Percentiles rank a stretch among this genome's conserved stretches.
phyloP scores from a whole-genome alignment of 2,329 filamentous ascomycete species.

The Ophiostoma sp. region DNA sequence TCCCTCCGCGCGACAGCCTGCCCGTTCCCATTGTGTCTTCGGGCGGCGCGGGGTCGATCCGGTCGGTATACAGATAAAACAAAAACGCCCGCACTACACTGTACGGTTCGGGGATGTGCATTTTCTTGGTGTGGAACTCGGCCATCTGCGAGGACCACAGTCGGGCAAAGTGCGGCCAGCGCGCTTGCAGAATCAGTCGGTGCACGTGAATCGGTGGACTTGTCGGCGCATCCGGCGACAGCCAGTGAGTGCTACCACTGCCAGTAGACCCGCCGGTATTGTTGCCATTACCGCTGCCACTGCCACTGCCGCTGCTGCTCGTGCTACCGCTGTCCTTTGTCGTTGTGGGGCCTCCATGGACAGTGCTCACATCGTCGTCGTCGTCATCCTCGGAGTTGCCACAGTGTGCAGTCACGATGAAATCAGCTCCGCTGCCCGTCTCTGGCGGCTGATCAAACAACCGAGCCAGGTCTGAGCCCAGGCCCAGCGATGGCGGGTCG shows the following conservation, averaged over 20 bases:
- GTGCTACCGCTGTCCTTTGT: not conserved
- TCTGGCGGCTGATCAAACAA: constrained; percentile 86
- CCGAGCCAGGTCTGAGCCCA: constrained; percentile 78
- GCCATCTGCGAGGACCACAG: constrained; percentile 93
- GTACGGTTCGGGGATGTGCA: constrained; percentile 97
- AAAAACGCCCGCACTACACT: constrained; percentile 90
- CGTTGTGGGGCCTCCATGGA: not conserved
- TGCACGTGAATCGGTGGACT: constrained; percentile 90
- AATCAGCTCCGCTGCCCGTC: constrained; percentile 80
- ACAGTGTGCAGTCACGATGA: constrained; percentile 81
- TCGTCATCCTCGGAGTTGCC: constrained; percentile 52
- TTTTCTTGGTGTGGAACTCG: constrained; percentile 92
- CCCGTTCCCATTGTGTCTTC: constrained; percentile 28
- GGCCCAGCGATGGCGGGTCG: constrained; percentile 56
- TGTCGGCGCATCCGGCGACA: constrained; percentile 57
- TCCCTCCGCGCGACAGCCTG: constrained; percentile 25
- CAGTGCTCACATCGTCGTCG: constrained; percentile 37
- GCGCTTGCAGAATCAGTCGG: constrained; percentile 84
- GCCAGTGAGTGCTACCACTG: constrained; percentile 39
- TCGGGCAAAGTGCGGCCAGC: constrained; percentile 94
- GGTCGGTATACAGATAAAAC: constrained; percentile 95
- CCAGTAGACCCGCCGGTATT: too few relatives aligned
- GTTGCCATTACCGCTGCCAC: not conserved
- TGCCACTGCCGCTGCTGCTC: not conserved
- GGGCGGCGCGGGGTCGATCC: constrained; percentile 58